These are phyloP conservation scores for Rhodamnia rubescens DNA, from an alignment of 345 rosid genomes.

Conservation along the genomic window DNA sequence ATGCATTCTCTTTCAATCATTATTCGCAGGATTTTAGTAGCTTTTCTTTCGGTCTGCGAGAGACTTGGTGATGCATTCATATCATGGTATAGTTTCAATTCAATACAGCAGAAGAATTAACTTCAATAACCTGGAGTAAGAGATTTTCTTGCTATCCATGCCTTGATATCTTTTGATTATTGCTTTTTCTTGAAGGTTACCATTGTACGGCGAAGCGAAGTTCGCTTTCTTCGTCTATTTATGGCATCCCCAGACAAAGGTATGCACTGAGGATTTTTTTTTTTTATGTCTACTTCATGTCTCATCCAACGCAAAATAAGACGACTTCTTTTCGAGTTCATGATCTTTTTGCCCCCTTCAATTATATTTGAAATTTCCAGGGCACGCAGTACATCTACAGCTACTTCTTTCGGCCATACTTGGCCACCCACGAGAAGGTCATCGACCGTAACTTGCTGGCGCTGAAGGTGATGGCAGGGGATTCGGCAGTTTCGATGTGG, in stretches of 20 bases:
- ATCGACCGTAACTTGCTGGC: constrained; percentile 52
- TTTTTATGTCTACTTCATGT: neutral
- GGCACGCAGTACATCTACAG: constrained; percentile 52
- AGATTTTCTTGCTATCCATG: neutral
- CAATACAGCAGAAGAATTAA: neutral
- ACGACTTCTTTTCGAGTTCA: neutral
- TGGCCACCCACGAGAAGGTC: constrained; percentile 50
- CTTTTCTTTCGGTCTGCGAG: constrained; percentile 53
- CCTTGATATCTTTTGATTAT: neutral
- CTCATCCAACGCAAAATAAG: neutral
- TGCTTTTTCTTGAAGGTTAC: constrained; percentile 50
- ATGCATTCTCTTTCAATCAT: neutral
- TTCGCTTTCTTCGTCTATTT: constrained; percentile 66
- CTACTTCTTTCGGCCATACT: constrained; percentile 34
- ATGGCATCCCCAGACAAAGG: constrained; percentile 72
- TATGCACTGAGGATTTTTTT: constrained; percentile 13
- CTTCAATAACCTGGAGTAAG: neutral
- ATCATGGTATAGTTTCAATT: constrained; percentile 34
- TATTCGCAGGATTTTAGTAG: constrained; percentile 65
- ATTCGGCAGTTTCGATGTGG: constrained; percentile 35
- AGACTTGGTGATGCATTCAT: constrained; percentile 62
- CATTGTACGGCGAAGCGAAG: constrained; percentile 74
- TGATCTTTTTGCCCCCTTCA: neutral
- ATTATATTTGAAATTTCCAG: constrained; percentile 9
- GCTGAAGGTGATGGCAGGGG: constrained; percentile 40